Conservation (phyloP, 2,329 filamentous ascomycete genomes). For the Fusarium incarnatum region DNA sequence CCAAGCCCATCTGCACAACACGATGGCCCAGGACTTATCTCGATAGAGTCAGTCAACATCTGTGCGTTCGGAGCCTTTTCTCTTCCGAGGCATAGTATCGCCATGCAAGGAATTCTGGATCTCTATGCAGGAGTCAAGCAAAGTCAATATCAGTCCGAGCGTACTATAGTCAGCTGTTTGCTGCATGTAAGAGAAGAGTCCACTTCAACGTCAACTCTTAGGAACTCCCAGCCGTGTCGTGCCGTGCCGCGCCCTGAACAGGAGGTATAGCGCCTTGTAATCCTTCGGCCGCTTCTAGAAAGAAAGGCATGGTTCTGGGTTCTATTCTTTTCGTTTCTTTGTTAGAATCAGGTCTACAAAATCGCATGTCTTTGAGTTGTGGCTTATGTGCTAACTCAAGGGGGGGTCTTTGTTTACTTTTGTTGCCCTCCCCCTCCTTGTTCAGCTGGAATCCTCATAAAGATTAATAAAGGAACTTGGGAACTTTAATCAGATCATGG, state of each 20-base stretch:
- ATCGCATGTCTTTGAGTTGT: constrained; percentile 26
- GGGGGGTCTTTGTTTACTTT: background rate
- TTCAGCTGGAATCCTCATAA: constrained; percentile 12
- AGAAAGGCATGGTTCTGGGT: constrained; percentile 20
- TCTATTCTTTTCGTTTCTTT: constrained; percentile 1
- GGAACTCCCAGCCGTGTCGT: constrained; percentile 26
- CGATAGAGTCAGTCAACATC: constrained; percentile 3
- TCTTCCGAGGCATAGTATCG: constrained; percentile 5
- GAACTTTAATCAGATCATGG: constrained; percentile 4
- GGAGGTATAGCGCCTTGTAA: background rate
- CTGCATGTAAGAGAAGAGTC: background rate
- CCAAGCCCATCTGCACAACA: background rate
- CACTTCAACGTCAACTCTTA: background rate
- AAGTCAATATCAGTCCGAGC: background rate
- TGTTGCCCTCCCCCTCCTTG: background rate
- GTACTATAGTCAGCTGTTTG: background rate
- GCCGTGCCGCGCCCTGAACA: constrained; percentile 5
- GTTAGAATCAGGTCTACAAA: background rate
- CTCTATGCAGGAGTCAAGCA: background rate
- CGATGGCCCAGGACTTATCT: background rate
- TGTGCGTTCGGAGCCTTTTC: constrained; percentile 16
- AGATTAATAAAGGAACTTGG: background rate
- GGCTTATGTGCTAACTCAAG: constrained; percentile 1
- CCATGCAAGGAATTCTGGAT: background rate
- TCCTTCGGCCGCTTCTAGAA: constrained; percentile 8